Evolutionary conservation across 352 stramenopile genomes (phyloP), one percentile per base, ranked within the genome.

Genomic region (Pythium vanterpoolii): DNA sequence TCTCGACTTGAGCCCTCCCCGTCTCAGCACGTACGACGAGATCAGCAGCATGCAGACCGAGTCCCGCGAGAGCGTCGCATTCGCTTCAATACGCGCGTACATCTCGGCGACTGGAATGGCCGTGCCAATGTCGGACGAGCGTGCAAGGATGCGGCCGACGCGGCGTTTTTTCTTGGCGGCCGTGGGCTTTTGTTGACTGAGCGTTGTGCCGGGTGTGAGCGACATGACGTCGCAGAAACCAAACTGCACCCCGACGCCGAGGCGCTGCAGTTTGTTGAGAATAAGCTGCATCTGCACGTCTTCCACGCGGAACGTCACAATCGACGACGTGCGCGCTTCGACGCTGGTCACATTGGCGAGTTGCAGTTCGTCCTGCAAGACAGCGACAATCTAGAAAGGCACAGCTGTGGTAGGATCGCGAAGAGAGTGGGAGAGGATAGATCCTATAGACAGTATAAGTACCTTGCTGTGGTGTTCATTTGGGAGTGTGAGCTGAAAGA

Each of bases 161-260:
- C 74, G 74, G 31, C 77, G 76, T 60, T 81, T 88, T 46, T 86
- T 86, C 51, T 74, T 80, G 49, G 77, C 73, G 30, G 51, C 65
- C 54, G 54, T n/a, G n/a, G n/a, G 54, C 24, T 48, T 58, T 24
- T 62, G 73, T 40, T 90, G 84, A 54, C 68, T 82, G 45, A 94
- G 86, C 44, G 82, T 90, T 16, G 84, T 94, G 52, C 84, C 84
- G 1, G 84, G 82, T 45, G 84, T 94, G 64, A 92, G 78, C 55
- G 80, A 91, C 84, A 94, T 94, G 72, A 94, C 84, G 57, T 94
- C 84, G 66, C 84, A 94, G 60, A 94, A 92, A 47, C 84, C 84
- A 56, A 92, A 94, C 63, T 92, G 78, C 31, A 94, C 83, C 26
- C 84, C 84, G 23, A 94, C 84, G 49, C 84, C 84, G 73, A 91